These are phyloP conservation scores for Brassica nigra DNA, from an alignment of 345 rosid species.

Conservation along the genomic window DNA sequence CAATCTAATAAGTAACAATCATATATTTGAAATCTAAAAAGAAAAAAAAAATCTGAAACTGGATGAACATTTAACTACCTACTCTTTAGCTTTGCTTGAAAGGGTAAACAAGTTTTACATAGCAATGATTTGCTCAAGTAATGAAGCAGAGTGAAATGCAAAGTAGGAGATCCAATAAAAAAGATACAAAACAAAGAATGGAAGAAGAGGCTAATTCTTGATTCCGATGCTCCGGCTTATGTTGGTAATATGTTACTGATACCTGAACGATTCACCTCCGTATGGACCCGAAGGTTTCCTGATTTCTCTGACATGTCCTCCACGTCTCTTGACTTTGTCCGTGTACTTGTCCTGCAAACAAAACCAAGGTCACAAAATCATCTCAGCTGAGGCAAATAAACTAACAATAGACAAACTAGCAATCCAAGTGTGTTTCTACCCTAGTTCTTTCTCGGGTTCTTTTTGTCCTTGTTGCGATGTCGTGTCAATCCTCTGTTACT, in stretches of 20 bases:
- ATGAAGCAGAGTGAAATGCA: not conserved
- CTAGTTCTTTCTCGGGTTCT: slow-evolving; percentile 65
- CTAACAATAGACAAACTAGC: not conserved
- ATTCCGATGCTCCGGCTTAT: slow-evolving; percentile 67
- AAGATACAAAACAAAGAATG: not conserved
- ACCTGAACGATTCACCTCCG: slow-evolving; percentile 67
- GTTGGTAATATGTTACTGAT: slow-evolving; percentile 46
- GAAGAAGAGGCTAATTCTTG: slow-evolving; percentile 37
- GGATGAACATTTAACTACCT: not conserved
- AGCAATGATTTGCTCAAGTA: no score
- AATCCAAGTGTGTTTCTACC: slow-evolving; percentile 6
- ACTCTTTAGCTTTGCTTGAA: not conserved
- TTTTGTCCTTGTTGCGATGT: slow-evolving; percentile 55
- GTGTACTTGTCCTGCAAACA: slow-evolving; percentile 53
- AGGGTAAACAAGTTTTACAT: not conserved
- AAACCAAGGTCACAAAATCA: slow-evolving; percentile 7
- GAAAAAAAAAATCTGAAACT: not conserved
- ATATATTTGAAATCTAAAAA: not conserved
- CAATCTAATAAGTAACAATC: not conserved
- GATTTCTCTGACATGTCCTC: slow-evolving; percentile 64
- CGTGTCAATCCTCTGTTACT: slow-evolving; percentile 77
- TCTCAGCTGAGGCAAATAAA: not conserved
- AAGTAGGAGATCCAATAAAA: not conserved
- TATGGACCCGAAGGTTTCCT: slow-evolving; percentile 55
- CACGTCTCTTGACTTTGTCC: slow-evolving; percentile 44